Evolutionary conservation across 1,139 yeast species (phyloP), one percentile per base, ranked within the genome.

Genomic region (Pichia sp.): DNA sequence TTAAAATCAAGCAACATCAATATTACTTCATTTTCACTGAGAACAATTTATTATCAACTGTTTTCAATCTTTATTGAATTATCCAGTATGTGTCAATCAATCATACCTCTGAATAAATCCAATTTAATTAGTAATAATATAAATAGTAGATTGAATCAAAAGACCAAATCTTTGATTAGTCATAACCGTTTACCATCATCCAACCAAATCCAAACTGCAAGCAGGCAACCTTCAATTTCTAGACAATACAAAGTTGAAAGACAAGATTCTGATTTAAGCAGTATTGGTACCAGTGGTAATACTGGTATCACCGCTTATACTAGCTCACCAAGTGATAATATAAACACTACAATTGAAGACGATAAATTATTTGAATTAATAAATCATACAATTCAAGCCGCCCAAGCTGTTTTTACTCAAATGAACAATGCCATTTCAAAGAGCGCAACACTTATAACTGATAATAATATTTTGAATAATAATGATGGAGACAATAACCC

Each of bases 331-430:
- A 15, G 4, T 34, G 40, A 46, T 15, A 46, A 51, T 48, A 24
- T 25, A 20, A 16, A 12, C 24, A 23, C 39, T 16, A 16, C 75
- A 5, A 86, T 82, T 39, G 80, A 84, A 27, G 97, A 89, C 62
- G 84, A 79, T 36, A 85, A 83, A 55, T 68, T 92, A 47, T 86
- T 83, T 58, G 82, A 79, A 40, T 77, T 92, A n/a, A 76, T 90
- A 40, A 78, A 74, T 40, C 73, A 77, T 30, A 94, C 96, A 0
- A 80, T 90, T 1, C 71, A 77, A 39, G 81, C 85, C 52, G 94
- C 96, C 0, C 88, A 83, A 57, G 77, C 79, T 8, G 96, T 89
- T 2, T 80, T 88, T 59, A 75, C 84, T 18, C 94, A 87, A 59
- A 69, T 90, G 48, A 86, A 88, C 24, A 77, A 78, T 50, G 90